Base-by-base conservation (phyloP, 495 filamentous ascomycete genomes). In the Aspergillus indologenus region DNA sequence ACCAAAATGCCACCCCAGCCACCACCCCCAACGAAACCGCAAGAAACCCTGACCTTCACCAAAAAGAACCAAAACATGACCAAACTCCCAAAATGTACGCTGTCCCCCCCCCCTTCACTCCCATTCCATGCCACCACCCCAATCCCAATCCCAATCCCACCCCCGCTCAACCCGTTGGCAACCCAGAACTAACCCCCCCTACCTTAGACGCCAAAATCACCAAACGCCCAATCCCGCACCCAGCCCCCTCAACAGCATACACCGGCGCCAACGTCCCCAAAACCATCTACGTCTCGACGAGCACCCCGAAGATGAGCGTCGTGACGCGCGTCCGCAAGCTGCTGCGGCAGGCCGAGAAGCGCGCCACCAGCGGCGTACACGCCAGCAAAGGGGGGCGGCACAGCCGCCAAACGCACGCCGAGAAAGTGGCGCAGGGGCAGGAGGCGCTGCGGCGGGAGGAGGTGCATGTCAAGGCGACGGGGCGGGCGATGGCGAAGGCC, bases 251-350 rank as follows among this genome's bases (percentile, higher is more conserved):
- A 64, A 78, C 83, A 48, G 84, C 84, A 60, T 80, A 75, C 72
- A 65, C 80, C 56, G 78, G 74, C 60, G 61, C 77, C 58, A 61
- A 65, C 45, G 64, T 76, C 45, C 79, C 77, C 15, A 90, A 90
- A 70, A 71, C 85, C 61, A 79, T 98, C 78, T 96, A 96, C 75
- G 77, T 97, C n/a, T 87, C 87, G 11, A 70, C 84, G 48, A 74
- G 71, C 3, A 85, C 91, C 0, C 88, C 90, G 14, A 91, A 96
- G 78, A 86, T 95, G 72, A 83, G 86, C n/a, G 82, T 85, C 14
- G 81, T 96, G 17, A 90, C 90, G 72, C 90, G 92, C 60, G 85
- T 91, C 23, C 85, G 87, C 51, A 87, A 87, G 55, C 80, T 89
- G 14, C 85, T 97, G 15, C 65, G 62, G 2, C 80, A 86, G 5